Evolutionary conservation across 345 rosid species (phyloP).

Genomic region (Leavenworthia alabamica): DNA sequence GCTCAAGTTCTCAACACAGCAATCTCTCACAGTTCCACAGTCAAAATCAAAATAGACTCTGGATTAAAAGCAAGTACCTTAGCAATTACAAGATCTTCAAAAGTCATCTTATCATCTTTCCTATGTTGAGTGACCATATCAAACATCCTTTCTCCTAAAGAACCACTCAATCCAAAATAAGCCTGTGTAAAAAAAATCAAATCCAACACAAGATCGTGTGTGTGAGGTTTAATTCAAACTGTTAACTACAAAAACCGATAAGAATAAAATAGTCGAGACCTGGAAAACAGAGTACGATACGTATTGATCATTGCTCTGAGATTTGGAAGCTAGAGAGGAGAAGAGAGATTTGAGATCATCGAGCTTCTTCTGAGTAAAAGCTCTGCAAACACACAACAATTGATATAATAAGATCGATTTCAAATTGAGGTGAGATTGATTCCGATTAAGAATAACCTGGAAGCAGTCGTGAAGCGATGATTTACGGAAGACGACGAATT

Average conservation of each 20-base stretch:
- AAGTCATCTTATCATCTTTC: slow-evolving; percentile 51
- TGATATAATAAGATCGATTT: neutral
- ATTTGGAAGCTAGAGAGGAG: slow-evolving; percentile 55
- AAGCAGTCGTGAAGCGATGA: slow-evolving; percentile 38
- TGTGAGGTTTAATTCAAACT: neutral
- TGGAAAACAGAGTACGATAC: slow-evolving; percentile 54
- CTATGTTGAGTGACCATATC: slow-evolving; percentile 56
- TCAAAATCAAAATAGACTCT: neutral
- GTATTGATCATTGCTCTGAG: slow-evolving; percentile 41
- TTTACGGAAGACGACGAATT: slow-evolving; percentile 28
- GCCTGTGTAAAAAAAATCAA: slow-evolving; percentile 28
- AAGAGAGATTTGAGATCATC: slow-evolving; percentile 60
- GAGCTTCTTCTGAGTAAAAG: slow-evolving; percentile 58
- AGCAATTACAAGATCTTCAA: slow-evolving; percentile 78
- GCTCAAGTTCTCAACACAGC: no score
- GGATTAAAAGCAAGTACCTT: slow-evolving; percentile 39
- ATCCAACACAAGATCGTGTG: neutral
- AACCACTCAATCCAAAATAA: slow-evolving; percentile 52
- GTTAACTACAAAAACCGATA: neutral
- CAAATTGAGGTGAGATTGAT: neutral
- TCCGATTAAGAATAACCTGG: slow-evolving; percentile 29
- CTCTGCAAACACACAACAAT: slow-evolving; percentile 34
- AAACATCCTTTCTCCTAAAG: slow-evolving; percentile 60
- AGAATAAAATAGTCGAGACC: no score
- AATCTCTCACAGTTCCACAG: no score